Base-by-base conservation (phyloP, 202 grass and related monocot genomes). In the Schoenoplectus tabernaemontani region DNA sequence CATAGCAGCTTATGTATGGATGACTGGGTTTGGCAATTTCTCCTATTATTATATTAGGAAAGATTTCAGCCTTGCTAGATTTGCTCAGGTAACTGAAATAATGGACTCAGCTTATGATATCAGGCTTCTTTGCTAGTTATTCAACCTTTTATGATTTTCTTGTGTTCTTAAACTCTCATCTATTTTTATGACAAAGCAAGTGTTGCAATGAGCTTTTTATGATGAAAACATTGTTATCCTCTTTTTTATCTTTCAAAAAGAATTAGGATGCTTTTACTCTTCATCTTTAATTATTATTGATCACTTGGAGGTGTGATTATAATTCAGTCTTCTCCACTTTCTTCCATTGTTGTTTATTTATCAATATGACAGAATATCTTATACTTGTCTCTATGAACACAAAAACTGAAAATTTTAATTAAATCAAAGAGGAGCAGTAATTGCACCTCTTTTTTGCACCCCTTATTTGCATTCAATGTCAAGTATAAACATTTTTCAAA, bases 21-120 rank as follows among this genome's bases (percentile, higher is more conserved):
- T 99, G 96, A 99, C 96, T 78, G 96, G 96, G 84, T 99, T 93
- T 85, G 96, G 96, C 64, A 99, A 99, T 81, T 99, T 99, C 85
- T 99, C 90, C 15, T 99, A 99, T 79, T 99, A 99, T 64, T 99
- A 96, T 63, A 89, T 93, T 64, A 83, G 89, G 83, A 99, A 99
- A 90, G 96, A 99, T 85, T 99, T 99, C 81, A 99, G 96, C 62
- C 68, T 99, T 89, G 88, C 91, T 61, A 87, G 96, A 85, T 99
- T 99, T 90, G 86, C 91, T 69, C 96, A 99, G 96, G 96, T 99
- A 39, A 83, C 26, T 5, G 46, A 79, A 60, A 44, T 44, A 75
- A 54, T 56, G 70, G 47, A 54, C 28, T 54, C 47, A 56, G 4
- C 74, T 68, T 69, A 77, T 39, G 74, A 80, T 67, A 19, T 20